phyloP scores from a whole-genome alignment of 2,329 filamentous ascomycete species.

The Sporothrix brasiliensis region DNA sequence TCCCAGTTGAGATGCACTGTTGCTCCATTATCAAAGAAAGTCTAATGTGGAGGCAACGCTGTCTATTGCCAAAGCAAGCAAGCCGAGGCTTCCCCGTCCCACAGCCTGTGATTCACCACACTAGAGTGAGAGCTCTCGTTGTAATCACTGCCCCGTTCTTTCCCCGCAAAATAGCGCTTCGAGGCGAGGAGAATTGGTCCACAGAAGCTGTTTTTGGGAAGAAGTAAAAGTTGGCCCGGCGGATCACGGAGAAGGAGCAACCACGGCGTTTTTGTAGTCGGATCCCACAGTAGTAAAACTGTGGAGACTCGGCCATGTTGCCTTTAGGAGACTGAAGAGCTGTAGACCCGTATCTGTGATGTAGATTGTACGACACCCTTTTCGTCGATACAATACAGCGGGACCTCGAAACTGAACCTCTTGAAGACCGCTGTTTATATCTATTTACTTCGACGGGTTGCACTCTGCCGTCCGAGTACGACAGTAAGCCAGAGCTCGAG shows the following conservation, averaged over 20 bases:
- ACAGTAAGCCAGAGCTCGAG: not conserved
- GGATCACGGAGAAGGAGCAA: not conserved
- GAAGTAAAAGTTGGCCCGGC: not conserved
- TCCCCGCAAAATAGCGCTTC: slow-evolving; percentile 5
- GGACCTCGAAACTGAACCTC: not conserved
- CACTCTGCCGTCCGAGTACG: not conserved
- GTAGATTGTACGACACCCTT: not conserved
- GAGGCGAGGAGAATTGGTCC: slow-evolving; percentile 1
- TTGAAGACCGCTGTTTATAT: not conserved
- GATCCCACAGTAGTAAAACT: not conserved
- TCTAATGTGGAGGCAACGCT: too few species aligned
- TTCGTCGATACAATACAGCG: not conserved
- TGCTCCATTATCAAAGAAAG: not conserved
- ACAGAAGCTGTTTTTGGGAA: slow-evolving; percentile 4
- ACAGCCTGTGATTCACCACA: not conserved
- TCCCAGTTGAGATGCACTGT: too few species aligned
- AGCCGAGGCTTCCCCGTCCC: not conserved
- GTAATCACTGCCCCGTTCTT: too few species aligned
- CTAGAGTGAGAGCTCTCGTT: too few species aligned
- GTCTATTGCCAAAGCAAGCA: not conserved
- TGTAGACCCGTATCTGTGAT: not conserved
- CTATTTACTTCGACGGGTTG: not conserved
- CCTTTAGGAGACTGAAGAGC: not conserved
- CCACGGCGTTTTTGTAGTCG: not conserved
- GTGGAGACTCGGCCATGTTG: not conserved